Conservation (phyloP, 1,139 yeast genomes). For the Scheffersomyces cryptocercus region DNA sequence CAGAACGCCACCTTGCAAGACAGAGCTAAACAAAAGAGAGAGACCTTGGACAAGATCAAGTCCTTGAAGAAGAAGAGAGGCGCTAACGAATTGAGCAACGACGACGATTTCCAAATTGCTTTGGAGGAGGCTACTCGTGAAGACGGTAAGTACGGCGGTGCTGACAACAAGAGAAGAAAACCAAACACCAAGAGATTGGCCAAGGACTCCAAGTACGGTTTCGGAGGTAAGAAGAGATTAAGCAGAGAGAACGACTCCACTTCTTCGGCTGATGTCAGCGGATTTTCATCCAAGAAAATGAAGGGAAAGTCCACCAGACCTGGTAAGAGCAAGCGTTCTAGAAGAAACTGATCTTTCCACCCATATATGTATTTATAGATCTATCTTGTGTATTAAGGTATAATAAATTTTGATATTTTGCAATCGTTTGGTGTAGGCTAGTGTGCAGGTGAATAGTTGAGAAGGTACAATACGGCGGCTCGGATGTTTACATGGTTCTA, state of each 20-base stretch:
- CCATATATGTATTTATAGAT: not conserved
- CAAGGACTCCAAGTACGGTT: constrained; percentile 64
- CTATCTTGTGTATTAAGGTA: not conserved
- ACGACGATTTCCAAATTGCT: constrained; percentile 69
- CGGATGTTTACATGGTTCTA: too few relatives aligned
- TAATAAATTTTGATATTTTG: too few relatives aligned
- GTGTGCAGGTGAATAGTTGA: too few relatives aligned
- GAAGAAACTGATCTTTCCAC: constrained; percentile 13
- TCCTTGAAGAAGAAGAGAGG: constrained; percentile 85
- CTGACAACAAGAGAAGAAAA: constrained; percentile 46
- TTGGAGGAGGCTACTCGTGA: constrained; percentile 82
- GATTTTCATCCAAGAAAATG: constrained; percentile 59
- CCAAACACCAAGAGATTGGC: constrained; percentile 65
- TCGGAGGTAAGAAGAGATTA: constrained; percentile 78
- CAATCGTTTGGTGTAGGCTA: too few relatives aligned
- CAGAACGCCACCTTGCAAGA: constrained; percentile 92
- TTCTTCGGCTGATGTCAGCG: constrained; percentile 71
- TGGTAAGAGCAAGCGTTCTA: constrained; percentile 67
- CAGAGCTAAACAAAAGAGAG: constrained; percentile 92
- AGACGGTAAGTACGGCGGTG: constrained; percentile 32
- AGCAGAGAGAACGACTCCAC: constrained; percentile 72
- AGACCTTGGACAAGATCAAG: constrained; percentile 86
- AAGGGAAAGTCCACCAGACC: constrained; percentile 56
- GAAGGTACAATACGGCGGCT: too few relatives aligned
- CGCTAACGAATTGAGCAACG: constrained; percentile 65